Evolutionary conservation across 805 yeast species (phyloP).

Genomic region (Kazachstania africana): DNA sequence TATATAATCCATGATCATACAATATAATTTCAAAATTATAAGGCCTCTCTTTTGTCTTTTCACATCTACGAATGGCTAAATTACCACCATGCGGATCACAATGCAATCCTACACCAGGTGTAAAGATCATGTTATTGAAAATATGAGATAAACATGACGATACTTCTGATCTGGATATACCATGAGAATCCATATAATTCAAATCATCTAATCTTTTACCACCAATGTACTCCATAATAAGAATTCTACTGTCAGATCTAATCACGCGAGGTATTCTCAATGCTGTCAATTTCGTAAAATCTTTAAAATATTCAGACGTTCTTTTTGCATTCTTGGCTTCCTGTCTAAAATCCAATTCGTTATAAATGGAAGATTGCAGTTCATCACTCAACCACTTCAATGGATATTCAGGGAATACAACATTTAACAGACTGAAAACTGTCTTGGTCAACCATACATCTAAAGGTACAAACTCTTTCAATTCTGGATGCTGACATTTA

Average conservation of each 20-base stretch:
- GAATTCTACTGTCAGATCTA: conserved; percentile 54
- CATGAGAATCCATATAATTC: conserved; percentile 45
- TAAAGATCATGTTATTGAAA: conserved; percentile 90
- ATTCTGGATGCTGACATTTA: conserved; percentile 85
- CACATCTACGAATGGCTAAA: conserved; percentile 56
- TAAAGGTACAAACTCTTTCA: conserved; percentile 78
- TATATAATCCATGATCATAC: conserved; percentile 90
- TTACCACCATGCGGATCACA: conserved; percentile 99
- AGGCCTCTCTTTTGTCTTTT: conserved; percentile 17
- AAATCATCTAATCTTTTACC: conserved; percentile 80
- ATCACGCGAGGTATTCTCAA: conserved; percentile 65
- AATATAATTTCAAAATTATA: conserved; percentile 85
- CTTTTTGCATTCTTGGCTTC: conserved; percentile 73
- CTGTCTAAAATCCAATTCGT: conserved; percentile 79
- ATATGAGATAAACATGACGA: conserved; percentile 79
- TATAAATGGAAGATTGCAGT: conserved; percentile 70
- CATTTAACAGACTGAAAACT: conserved; percentile 63
- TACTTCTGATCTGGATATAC: conserved; percentile 67
- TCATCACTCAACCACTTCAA: conserved; percentile 94
- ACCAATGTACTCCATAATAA: conserved; percentile 76
- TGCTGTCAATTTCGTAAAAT: conserved; percentile 52
- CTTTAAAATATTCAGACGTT: conserved; percentile 56
- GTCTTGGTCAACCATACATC: conserved; percentile 70
- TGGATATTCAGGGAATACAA: conserved; percentile 87
- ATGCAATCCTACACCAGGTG: conserved; percentile 83